Evolutionary conservation across 352 stramenopile species (phyloP).

Genomic region (Phytophthora idaei): DNA sequence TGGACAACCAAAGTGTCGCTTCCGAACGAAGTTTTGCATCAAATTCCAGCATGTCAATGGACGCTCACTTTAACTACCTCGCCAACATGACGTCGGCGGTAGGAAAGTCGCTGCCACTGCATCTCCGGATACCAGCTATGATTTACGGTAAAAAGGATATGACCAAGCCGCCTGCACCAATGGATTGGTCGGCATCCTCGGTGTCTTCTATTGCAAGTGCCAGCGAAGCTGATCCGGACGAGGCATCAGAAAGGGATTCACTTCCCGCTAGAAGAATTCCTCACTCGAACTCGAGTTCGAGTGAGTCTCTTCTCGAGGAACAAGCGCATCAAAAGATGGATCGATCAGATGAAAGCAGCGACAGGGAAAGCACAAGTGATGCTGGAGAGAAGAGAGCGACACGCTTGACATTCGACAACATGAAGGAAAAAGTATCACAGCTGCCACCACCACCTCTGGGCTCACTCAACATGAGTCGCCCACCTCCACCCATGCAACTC

Average conservation of each 20-base stretch:
- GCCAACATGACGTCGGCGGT: slow-evolving; percentile 52
- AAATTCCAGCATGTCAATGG: slow-evolving; percentile 52
- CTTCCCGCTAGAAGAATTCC: slow-evolving; percentile 1
- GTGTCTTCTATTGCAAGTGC: slow-evolving; percentile 29
- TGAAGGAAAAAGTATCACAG: slow-evolving; percentile 29
- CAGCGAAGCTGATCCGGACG: slow-evolving; percentile 3
- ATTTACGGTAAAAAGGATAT: slow-evolving; percentile 44
- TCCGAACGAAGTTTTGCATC: slow-evolving; percentile 44
- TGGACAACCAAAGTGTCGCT: slow-evolving; percentile 16
- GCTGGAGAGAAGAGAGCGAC: not conserved
- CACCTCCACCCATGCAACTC: slow-evolving; percentile 34
- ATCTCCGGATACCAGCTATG: slow-evolving; percentile 47
- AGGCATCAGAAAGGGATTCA: slow-evolving; percentile 1
- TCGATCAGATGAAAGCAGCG: slow-evolving; percentile 14
- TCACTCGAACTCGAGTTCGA: slow-evolving; percentile 20
- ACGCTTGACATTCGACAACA: slow-evolving; percentile 26
- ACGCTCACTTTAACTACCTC: slow-evolving; percentile 54
- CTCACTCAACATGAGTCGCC: slow-evolving; percentile 55
- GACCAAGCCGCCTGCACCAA: slow-evolving; percentile 41
- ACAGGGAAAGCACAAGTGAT: slow-evolving; percentile 1
- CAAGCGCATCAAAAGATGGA: slow-evolving; percentile 4
- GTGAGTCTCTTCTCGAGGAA: slow-evolving; percentile 19
- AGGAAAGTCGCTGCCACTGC: slow-evolving; percentile 47
- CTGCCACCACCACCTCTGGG: slow-evolving; percentile 46
- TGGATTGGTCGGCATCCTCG: slow-evolving; percentile 38